Evolutionary conservation across 1,284 basidiomycete species (phyloP).

Genomic region (Entoloma clypeatum): DNA sequence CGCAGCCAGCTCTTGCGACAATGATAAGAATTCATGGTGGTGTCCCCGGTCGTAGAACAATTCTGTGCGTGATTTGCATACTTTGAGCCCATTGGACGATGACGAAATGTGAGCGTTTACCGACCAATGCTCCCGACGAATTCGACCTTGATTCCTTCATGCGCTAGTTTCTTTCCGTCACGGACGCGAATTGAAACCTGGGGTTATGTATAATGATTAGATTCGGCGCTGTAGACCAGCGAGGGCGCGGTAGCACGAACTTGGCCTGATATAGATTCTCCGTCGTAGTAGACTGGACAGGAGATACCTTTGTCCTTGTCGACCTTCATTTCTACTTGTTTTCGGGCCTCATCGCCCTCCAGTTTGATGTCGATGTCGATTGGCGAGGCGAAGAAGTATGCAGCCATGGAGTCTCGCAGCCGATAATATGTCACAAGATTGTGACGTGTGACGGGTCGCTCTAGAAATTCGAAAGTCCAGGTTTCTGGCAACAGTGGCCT

Average conservation of each 20-base stretch:
- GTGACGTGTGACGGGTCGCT: too few species aligned
- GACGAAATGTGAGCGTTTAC: constrained; percentile 25
- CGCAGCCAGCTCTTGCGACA: constrained; percentile 91
- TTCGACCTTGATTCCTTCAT: constrained; percentile 98
- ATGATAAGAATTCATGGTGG: constrained; percentile 95
- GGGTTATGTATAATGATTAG: constrained; percentile 1
- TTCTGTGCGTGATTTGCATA: constrained; percentile 58
- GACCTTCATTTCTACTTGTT: constrained; percentile 69
- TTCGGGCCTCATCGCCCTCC: constrained; percentile 82
- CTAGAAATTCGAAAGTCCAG: too few species aligned
- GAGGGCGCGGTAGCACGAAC: constrained; percentile 43
- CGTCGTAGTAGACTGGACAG: constrained; percentile 95
- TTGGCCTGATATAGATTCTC: constrained; percentile 85
- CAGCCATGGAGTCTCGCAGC: constrained; percentile 65
- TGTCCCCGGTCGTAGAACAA: constrained; percentile 96
- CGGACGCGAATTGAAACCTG: constrained; percentile 86
- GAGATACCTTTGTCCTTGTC: constrained; percentile 81
- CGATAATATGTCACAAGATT: background rate
- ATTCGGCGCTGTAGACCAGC: constrained; percentile 1
- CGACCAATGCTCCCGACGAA: constrained; percentile 94
- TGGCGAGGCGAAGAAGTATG: constrained; percentile 90
- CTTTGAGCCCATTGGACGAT: constrained; percentile 4
- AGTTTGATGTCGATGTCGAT: constrained; percentile 91
- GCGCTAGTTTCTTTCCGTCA: constrained; percentile 92
- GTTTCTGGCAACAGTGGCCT: too few species aligned